Conservation (phyloP, 345 rosid genomes). For the Raphanus sativus region DNA sequence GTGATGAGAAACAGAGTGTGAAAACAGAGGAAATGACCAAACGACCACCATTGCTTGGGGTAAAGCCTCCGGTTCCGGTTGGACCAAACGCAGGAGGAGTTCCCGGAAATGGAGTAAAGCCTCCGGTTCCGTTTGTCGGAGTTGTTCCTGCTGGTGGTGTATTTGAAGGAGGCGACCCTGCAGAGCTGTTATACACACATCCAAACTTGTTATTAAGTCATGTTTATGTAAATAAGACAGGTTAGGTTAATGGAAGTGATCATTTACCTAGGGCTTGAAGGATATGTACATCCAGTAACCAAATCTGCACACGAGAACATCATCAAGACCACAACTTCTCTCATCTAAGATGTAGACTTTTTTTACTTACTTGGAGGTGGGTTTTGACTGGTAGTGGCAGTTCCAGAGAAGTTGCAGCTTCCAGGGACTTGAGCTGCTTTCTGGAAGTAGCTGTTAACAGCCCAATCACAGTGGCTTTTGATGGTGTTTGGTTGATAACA, state of each 20-base stretch:
- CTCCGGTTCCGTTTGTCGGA: constrained; percentile 18
- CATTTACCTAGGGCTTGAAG: constrained; percentile 37
- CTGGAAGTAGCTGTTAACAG: constrained; percentile 43
- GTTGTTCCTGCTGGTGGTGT: constrained; percentile 31
- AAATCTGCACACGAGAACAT: constrained; percentile 35
- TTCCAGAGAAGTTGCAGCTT: constrained; percentile 35
- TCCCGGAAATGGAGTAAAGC: constrained; percentile 6
- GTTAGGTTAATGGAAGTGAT: constrained; percentile 11
- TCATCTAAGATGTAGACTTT: neutral
- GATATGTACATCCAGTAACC: constrained; percentile 32
- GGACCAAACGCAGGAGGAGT: constrained; percentile 40
- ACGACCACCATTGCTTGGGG: constrained; percentile 26
- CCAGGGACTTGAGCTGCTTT: constrained; percentile 36
- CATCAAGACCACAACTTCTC: constrained; percentile 17
- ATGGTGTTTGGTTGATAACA: constrained; percentile 82
- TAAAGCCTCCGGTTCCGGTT: constrained; percentile 27
- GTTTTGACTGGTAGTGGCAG: constrained; percentile 36
- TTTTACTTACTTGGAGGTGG: constrained; percentile 36
- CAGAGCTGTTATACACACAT: constrained; percentile 26
- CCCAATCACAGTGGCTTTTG: constrained; percentile 44
- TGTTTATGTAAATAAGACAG: constrained; percentile 1
- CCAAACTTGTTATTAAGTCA: neutral
- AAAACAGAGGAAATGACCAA: constrained; percentile 29
- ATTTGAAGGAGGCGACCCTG: constrained; percentile 36
- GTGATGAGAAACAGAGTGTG: constrained; percentile 40